These are phyloP conservation scores for Passalora sequoiae DNA, from an alignment of 2,329 filamentous ascomycete genomes.

Conservation along the genomic window DNA sequence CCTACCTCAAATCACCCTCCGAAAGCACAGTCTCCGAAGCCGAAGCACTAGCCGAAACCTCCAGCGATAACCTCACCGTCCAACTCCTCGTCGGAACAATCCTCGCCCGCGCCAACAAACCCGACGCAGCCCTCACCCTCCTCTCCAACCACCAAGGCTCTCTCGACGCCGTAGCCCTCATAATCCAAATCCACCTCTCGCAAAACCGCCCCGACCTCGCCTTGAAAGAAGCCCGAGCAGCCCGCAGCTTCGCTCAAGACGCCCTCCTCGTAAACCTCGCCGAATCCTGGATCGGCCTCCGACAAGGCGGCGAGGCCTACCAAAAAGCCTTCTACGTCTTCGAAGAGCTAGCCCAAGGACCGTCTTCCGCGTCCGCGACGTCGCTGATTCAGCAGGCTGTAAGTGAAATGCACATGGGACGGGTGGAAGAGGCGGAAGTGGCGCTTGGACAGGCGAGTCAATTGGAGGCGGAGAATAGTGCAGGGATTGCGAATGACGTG, in stretches of 20 bases:
- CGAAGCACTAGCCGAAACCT: conserved; percentile 61
- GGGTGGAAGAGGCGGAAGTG: conserved; percentile 80
- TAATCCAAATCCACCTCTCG: conserved; percentile 84
- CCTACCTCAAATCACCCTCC: conserved; percentile 42
- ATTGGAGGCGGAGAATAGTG: conserved; percentile 64
- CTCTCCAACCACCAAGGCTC: conserved; percentile 80
- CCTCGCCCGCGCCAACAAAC: conserved; percentile 70
- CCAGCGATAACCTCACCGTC: conserved; percentile 69
- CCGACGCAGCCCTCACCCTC: conserved; percentile 77
- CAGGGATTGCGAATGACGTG: conserved; percentile 76
- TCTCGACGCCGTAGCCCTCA: conserved; percentile 71
- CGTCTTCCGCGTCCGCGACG: conserved; percentile 69
- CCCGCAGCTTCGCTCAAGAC: conserved; percentile 91
- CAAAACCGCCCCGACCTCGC: conserved; percentile 91
- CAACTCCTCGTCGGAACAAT: conserved; percentile 79
- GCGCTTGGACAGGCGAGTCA: conserved; percentile 75
- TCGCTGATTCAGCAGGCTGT: conserved; percentile 83
- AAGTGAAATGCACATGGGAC: conserved; percentile 82
- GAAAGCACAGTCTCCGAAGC: conserved; percentile 52
- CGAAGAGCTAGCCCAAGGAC: conserved; percentile 86
- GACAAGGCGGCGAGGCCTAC: conserved; percentile 91
- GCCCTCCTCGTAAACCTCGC: conserved; percentile 88
- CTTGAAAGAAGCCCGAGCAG: conserved; percentile 78
- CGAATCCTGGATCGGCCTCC: conserved; percentile 88
- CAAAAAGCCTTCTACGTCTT: conserved; percentile 97